Conservation (phyloP, 2,329 filamentous ascomycete genomes). For the Cadophora gregata region DNA sequence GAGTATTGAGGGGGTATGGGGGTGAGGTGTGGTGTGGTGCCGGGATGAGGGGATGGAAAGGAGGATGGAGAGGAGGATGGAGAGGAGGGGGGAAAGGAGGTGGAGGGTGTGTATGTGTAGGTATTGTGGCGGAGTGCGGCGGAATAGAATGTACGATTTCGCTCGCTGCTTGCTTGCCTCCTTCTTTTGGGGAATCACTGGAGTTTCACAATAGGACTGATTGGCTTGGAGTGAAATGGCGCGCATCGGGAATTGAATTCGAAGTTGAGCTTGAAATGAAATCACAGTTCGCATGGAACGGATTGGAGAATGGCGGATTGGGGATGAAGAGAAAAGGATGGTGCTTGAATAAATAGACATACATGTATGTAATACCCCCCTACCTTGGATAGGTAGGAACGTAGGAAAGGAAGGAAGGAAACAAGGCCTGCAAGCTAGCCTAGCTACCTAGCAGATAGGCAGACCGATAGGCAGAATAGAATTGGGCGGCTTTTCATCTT, state of each 20-base stretch:
- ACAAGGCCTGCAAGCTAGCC: too few species aligned
- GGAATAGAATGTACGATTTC: background rate
- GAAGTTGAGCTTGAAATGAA: too few species aligned
- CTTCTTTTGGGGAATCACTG: background rate
- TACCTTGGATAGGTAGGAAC: too few species aligned
- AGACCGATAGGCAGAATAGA: too few species aligned
- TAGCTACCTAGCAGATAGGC: too few species aligned
- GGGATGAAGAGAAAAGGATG: too few species aligned
- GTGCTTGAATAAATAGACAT: background rate
- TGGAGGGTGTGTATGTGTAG: background rate
- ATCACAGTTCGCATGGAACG: too few species aligned
- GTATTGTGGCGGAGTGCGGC: background rate
- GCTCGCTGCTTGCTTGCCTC: background rate
- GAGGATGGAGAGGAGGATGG: background rate
- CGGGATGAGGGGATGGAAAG: too few species aligned
- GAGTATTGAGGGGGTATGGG: slow-evolving; percentile 23
- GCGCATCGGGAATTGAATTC: too few species aligned
- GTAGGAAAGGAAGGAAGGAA: too few species aligned
- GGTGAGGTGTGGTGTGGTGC: too few species aligned
- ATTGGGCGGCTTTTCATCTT: too few species aligned
- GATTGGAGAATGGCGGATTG: background rate
- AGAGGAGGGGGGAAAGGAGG: background rate
- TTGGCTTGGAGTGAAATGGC: background rate
- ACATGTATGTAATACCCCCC: background rate
- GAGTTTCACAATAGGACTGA: background rate